Conservation (phyloP, 2,329 filamentous ascomycete genomes). For the Cytospora schulzeri region DNA sequence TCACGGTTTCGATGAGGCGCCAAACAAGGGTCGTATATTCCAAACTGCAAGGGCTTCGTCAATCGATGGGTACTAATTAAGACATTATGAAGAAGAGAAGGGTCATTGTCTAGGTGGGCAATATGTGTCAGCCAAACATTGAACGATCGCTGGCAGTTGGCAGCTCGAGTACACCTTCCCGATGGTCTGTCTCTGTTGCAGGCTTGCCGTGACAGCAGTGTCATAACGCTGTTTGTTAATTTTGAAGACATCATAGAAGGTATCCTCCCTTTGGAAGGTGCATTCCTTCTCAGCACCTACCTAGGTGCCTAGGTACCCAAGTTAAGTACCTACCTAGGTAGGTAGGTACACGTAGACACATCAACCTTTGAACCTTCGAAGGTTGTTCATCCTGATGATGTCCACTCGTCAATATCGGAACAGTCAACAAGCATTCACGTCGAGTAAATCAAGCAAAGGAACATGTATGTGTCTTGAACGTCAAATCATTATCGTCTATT, state of each 20-base stretch:
- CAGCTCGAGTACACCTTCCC: neutral
- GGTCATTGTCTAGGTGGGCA: no score
- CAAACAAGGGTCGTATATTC: neutral
- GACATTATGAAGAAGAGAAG: neutral
- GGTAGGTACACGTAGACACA: no score
- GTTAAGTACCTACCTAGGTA: no score
- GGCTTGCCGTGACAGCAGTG: neutral
- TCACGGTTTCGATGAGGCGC: neutral
- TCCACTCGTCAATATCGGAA: neutral
- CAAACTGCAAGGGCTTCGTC: neutral
- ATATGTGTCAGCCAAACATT: neutral
- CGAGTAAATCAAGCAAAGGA: neutral
- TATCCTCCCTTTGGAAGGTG: no score
- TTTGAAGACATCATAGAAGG: neutral
- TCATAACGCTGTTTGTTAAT: neutral
- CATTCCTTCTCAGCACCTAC: no score
- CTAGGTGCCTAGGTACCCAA: no score
- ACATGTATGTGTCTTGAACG: constrained; percentile 12
- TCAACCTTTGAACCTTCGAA: no score
- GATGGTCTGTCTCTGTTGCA: neutral
- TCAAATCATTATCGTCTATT: constrained; percentile 28
- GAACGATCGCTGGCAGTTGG: no score
- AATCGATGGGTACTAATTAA: no score
- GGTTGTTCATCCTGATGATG: no score
- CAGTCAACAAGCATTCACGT: neutral